Base-by-base conservation (phyloP, 2,329 filamentous ascomycete genomes). In the Colletotrichum sublineola region DNA sequence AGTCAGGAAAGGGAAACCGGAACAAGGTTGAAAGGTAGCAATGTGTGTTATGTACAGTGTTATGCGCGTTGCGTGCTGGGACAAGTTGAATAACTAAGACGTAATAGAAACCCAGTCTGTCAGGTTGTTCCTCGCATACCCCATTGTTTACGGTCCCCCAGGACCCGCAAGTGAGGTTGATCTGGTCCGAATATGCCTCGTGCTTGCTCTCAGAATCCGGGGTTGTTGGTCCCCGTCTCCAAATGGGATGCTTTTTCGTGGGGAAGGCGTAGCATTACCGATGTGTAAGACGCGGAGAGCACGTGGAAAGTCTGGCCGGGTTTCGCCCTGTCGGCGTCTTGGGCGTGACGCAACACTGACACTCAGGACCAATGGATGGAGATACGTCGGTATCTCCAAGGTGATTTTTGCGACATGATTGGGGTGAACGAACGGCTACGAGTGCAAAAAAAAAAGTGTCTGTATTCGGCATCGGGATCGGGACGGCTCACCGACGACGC, bases 381-480 rank as follows among this genome's bases (percentile, higher is more conserved):
- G 46, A 65, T 58, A 29, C 20, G 9, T 3, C 14, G 46, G 9
- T 52, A 24, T 57, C 56, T 57, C 24, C 29, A 33, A 48, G 50
- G 7, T 3, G n/a, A 36, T 31, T 36, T 36, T 42, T 50, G 50
- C 63, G 57, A 67, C 52, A 71, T 46, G 52, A 63, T 53, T 40
- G 40, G 11, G 14, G 52, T 55, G 8, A 61, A 60, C 46, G 8
- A 61, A 60, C 46, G 36, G 58, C 44, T 7, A n/a, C 8, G 31
- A 44, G 36, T 46, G 29, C 24, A 60, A 9, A 1, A 11, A 60
- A 9, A 1, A 11, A 36, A 53, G 50, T 20, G 50, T 50, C 50
- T 40, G 44, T 40, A 29, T 31, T 69, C 65, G 69, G 69, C 60
- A 72, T 72, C 69, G 69, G 69, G 46, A 63, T 60, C 57, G 66